Percentiles rank a stretch among this genome's conserved stretches.
Conservation (phyloP, 129 eudicot species). For the Centrapalus pauciflorus region DNA sequence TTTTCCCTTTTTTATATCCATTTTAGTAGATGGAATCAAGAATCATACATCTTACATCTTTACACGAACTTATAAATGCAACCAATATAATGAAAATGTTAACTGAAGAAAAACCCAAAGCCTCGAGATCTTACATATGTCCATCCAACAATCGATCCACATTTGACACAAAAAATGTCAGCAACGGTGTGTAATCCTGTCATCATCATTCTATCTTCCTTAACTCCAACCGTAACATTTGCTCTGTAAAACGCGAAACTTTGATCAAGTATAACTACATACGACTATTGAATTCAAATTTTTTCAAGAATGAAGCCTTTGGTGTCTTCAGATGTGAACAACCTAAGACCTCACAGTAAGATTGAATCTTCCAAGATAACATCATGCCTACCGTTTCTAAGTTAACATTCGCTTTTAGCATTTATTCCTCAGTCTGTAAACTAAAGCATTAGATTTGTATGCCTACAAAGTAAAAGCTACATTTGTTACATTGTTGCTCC, state of each 20-base stretch:
- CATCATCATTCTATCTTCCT: slow-evolving; percentile 94
- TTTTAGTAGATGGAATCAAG: background rate
- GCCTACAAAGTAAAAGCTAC: no score
- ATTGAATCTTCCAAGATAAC: no score
- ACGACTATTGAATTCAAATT: slow-evolving; percentile 5
- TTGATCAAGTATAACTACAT: background rate
- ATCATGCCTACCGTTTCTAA: no score
- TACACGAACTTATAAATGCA: background rate
- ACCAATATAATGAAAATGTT: background rate
- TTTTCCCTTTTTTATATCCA: no score
- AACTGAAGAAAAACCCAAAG: background rate
- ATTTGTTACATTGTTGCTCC: no score
- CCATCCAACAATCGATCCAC: slow-evolving; percentile 97
- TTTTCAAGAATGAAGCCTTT: no score
- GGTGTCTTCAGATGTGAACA: no score
- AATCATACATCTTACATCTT: background rate
- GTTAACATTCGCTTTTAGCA: no score
- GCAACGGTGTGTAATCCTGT: slow-evolving; percentile 97
- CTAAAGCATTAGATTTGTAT: no score
- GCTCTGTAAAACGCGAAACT: slow-evolving; percentile 39
- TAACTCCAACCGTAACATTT: slow-evolving; percentile 72
- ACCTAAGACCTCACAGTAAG: no score
- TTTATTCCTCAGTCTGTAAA: no score
- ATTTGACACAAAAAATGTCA: slow-evolving; percentile 85
- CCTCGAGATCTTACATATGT: slow-evolving; percentile 65